Base-by-base conservation (phyloP, 2,329 filamentous ascomycete species). In the Cadophora sp. region DNA sequence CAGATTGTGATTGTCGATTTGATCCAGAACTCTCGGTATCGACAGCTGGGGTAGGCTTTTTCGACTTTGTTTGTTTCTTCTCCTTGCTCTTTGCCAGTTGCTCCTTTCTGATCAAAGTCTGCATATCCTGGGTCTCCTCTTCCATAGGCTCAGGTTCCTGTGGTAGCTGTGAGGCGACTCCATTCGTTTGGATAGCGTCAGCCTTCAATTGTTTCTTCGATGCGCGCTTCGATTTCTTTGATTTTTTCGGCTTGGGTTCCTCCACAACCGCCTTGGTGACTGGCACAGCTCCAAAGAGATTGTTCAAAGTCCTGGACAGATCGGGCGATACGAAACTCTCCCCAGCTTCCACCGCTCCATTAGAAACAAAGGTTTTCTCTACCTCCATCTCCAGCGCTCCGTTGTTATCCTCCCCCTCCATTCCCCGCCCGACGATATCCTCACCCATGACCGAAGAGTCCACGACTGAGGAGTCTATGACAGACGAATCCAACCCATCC, bases 51-150 rank as follows among this genome's bases (percentile, higher is more conserved):
- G 39, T 27, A 18, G 51, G 4, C 48, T 55, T 61, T 24, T 39
- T 58, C 18, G 62, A 47, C 20, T 56, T 36, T 11, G 36, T 33
- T 20, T 33, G 4, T 22, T 55, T 55, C 11, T 41, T 50, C 13
- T 36, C 48, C 30, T 61, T 60, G 16, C 20, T 20, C 24, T 65
- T 61, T n/a, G 56, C 48, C 36, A 48, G 13, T 41, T 48, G 64
- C 14, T 47, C 39, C 56, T 61, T 55, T 41, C 41, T 53, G 9
- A 61, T 33, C 64, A 59, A 22, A 16, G 41, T 22, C 18, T 39
- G 27, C 16, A 65, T 14, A 39, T 65, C 64, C 30, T 61, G 56
- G 18, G 48, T 60, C 58, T 65, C 64, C 56, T 41, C 20, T n/a
- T 65, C 63, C 8, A 55, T 22, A 27, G 33, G 36, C 14, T 27